These are phyloP conservation scores for Coemansia sp. DNA, from an alignment of 192 early-diverging fungal species.

Conservation along the genomic window DNA sequence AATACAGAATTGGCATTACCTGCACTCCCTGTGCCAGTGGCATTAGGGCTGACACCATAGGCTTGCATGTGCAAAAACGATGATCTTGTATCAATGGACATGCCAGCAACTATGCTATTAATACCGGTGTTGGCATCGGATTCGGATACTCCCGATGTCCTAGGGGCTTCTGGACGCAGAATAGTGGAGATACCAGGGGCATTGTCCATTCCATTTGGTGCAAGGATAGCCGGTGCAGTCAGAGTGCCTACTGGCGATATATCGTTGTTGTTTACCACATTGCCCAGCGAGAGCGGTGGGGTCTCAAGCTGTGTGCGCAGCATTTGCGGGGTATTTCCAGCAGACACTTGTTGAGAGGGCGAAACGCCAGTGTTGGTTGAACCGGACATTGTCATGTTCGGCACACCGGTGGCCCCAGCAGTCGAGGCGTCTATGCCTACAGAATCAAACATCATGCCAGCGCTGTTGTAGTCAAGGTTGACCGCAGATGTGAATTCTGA, in stretches of 20 bases:
- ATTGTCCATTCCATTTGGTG: background rate
- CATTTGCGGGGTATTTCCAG: background rate
- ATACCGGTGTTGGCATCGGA: background rate
- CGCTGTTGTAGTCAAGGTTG: background rate
- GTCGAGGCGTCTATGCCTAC: background rate
- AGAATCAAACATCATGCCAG: background rate
- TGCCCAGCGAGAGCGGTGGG: background rate
- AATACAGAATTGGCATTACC: slow-evolving; percentile 21
- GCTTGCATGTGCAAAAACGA: slow-evolving; percentile 21
- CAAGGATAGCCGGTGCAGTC: background rate
- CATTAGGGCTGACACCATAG: slow-evolving; percentile 8
- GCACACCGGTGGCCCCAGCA: background rate
- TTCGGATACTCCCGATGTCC: background rate
- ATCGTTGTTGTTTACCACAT: background rate
- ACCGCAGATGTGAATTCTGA: background rate
- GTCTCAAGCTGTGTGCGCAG: slow-evolving; percentile 1
- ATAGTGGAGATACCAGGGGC: background rate
- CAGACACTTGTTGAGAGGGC: background rate
- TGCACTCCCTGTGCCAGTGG: slow-evolving; percentile 12
- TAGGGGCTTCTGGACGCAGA: background rate
- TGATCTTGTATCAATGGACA: slow-evolving; percentile 10
- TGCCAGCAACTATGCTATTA: slow-evolving; percentile 3
- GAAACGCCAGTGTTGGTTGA: background rate
- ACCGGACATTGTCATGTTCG: background rate
- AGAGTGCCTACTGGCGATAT: background rate